Evolutionary conservation across 2,329 filamentous ascomycete genomes (phyloP), one percentile per base, ranked within the genome.

Genomic region (Escovopsis sp.): DNA sequence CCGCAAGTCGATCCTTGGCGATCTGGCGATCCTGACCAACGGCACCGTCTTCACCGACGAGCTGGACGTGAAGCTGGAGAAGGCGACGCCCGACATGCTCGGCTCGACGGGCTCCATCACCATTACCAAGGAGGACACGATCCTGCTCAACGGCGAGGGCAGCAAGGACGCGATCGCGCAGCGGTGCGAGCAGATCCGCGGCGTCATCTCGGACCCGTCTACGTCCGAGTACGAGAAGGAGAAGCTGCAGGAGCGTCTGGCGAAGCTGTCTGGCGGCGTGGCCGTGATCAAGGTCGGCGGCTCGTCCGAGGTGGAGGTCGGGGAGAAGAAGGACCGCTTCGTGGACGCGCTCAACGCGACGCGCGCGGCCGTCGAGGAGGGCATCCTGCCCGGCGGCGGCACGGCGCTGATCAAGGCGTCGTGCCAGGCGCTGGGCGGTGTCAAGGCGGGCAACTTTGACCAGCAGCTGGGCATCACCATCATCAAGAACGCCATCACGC

Each of bases 151-250:
- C 63, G 90, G 90, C 38, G 86, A 94, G 54, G 90, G 90, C 45
- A 80, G 68, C 78, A 94, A 96, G 74, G 90, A 98, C 56, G 61
- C 72, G 47, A 92, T 98, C 53, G 65, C 82, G 45, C 86, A 94
- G 72, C 83, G 90, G 58, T 96, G 90, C 66, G 90, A 98, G 68
- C 90, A 98, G 72, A 98, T 98, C 64, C 87, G 90, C 49, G 87
- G 88, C 48, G 86, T 96, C 63, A 94, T 94, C 70, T 72, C 70
- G 43, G 90, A 98, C 67, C 81, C 88, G 46, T 79, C 74, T 50
- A 98, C 90, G 45, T 94, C 87, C 33, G 90, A 98, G 56, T 98
- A 98, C 67, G 90, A 98, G 76, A 96, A 94, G 76, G 90, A 98
- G 81, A 98, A 98, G 78, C 84, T 98, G 46, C 90, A 96, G 70